Evolutionary conservation across 306 rosid genomes (phyloP).

Genomic region (Alnus rubra): DNA sequence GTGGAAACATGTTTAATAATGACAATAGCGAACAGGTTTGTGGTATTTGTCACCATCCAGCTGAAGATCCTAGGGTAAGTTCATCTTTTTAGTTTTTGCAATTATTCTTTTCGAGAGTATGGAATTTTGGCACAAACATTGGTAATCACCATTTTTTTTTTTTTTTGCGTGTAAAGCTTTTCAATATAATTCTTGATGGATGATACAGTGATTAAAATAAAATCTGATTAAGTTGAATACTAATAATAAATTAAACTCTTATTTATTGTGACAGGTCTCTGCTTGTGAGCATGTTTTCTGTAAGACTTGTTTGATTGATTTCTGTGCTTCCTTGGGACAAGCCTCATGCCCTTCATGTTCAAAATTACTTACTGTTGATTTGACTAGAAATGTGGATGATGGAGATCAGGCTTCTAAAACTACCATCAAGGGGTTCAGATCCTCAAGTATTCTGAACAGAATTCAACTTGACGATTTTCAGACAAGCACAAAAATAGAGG

Average conservation of each 20-base stretch:
- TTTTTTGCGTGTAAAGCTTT: not conserved
- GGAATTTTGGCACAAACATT: not conserved
- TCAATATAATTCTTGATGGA: not conserved
- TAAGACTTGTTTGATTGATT: conserved; percentile 72
- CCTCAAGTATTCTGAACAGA: conserved; percentile 86
- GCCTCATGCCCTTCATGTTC: conserved; percentile 88
- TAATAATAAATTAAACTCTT: not conserved
- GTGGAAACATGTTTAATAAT: conserved; percentile 31
- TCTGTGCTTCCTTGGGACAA: conserved; percentile 58
- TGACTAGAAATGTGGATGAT: conserved; percentile 45
- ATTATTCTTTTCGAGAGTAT: not conserved
- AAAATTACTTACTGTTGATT: conserved; percentile 70
- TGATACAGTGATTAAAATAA: not conserved
- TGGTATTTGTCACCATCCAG: conserved; percentile 77
- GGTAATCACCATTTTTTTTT: not conserved
- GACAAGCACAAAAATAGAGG: conserved; percentile 98
- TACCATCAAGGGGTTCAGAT: conserved; percentile 70
- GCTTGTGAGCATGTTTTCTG: conserved; percentile 82
- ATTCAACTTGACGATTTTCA: conserved; percentile 76
- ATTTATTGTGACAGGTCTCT: conserved; percentile 63
- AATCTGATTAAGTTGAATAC: not conserved
- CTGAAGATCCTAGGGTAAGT: conserved; percentile 76
- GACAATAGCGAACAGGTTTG: conserved; percentile 51
- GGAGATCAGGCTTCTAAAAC: conserved; percentile 51
- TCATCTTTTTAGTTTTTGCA: conserved; percentile 12